These are phyloP conservation scores for Boletus sensibilis DNA, from an alignment of 768 basidiomycete genomes.

Conservation along the genomic window DNA sequence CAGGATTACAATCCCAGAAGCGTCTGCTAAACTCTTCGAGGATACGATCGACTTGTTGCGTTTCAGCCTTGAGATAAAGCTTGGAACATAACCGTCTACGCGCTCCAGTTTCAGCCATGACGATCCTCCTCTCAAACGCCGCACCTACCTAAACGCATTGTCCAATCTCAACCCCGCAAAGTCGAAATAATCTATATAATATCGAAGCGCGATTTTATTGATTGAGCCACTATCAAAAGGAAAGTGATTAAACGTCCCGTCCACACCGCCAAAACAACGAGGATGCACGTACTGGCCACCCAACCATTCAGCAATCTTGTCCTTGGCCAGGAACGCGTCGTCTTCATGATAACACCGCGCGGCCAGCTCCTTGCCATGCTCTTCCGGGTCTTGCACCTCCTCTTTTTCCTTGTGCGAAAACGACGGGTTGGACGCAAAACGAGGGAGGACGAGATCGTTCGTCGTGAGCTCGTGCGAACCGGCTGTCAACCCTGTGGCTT, in stretches of 20 bases:
- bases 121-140: neutral
- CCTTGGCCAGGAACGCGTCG: slow-evolving; percentile 69
- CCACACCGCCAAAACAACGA: neutral
- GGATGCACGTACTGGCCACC: slow-evolving; percentile 78
- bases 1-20: slow-evolving; percentile 90
- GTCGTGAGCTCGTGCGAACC: slow-evolving; percentile 55
- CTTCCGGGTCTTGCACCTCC: slow-evolving; percentile 58
- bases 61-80: slow-evolving; percentile 91
- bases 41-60: slow-evolving; percentile 97
- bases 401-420: slow-evolving; percentile 50
- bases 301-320: slow-evolving; percentile 96
- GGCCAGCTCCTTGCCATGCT: slow-evolving; percentile 70
- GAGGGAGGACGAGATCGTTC: slow-evolving; percentile 47
- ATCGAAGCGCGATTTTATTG: slow-evolving; percentile 69
- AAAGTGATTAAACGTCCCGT: neutral
- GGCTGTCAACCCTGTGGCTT: slow-evolving; percentile 24
- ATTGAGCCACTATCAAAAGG: slow-evolving; percentile 56
- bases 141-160: slow-evolving; percentile 76
- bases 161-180: slow-evolving; percentile 82
- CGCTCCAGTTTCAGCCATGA: neutral
- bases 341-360: slow-evolving; percentile 84
- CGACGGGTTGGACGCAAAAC: slow-evolving; percentile 41
- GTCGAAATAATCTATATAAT: slow-evolving; percentile 90
- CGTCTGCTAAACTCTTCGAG: slow-evolving; percentile 87
- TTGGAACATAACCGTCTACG: slow-evolving; percentile 83